Percentiles rank a stretch among this genome's conserved stretches.
phyloP scores from a whole-genome alignment of 2,329 filamentous ascomycete genomes.

The Dryadomyces quercivorus region DNA sequence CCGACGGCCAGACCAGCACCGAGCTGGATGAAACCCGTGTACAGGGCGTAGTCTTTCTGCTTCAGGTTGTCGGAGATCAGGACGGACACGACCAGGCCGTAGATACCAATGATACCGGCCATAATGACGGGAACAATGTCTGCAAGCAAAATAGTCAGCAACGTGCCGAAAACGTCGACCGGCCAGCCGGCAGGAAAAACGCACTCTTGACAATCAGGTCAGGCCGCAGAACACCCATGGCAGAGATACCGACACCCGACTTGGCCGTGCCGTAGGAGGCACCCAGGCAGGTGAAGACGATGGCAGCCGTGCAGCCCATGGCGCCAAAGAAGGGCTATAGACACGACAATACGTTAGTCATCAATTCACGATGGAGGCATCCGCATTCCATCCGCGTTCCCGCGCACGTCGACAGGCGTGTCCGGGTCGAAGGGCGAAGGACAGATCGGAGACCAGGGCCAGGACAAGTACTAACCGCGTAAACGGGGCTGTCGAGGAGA shows the following conservation, averaged over 20 bases:
- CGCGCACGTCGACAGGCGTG: background rate
- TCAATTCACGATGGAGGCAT: background rate
- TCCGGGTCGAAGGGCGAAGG: background rate
- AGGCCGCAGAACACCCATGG: constrained; percentile 95
- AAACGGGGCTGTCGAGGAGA: constrained; percentile 63
- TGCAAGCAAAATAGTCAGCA: constrained; percentile 29
- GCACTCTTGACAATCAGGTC: constrained; percentile 99
- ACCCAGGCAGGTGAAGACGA: constrained; percentile 45
- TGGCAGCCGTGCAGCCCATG: constrained; percentile 73
- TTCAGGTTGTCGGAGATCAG: constrained; percentile 70
- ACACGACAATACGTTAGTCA: background rate
- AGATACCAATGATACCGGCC: constrained; percentile 99
- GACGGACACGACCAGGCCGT: constrained; percentile 80
- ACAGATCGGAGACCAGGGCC: constrained; percentile 8
- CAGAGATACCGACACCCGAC: constrained; percentile 95
- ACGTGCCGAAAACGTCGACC: background rate
- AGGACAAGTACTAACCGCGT: constrained; percentile 69
- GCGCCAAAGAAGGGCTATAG: constrained; percentile 79
- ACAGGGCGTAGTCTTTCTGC: constrained; percentile 57
- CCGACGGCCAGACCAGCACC: constrained; percentile 74
- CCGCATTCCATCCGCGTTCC: background rate
- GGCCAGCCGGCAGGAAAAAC: constrained; percentile 22
- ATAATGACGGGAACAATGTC: constrained; percentile 99
- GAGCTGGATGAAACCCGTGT: constrained; percentile 76
- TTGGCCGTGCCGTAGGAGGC: constrained; percentile 98